These are phyloP conservation scores for Aciculosporium take DNA, from an alignment of 2,329 filamentous ascomycete species.

Conservation along the genomic window DNA sequence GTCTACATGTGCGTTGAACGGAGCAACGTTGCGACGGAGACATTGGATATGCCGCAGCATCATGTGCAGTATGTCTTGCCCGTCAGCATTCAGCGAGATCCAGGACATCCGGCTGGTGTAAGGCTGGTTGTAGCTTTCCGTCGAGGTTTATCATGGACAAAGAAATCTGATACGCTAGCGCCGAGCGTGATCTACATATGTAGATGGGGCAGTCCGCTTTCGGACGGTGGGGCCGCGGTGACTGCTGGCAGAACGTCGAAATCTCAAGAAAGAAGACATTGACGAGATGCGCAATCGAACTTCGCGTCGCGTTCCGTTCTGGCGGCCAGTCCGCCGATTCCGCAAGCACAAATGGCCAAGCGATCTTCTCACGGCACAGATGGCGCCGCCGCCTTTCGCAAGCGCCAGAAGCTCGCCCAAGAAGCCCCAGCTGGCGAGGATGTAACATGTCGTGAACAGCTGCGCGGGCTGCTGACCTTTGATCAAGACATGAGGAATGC, in stretches of 20 bases:
- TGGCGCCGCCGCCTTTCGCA: conserved; percentile 28
- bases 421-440: conserved; percentile 46
- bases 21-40: background rate
- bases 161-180: no score
- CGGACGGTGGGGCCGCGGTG: conserved; percentile 18
- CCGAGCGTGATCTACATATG: no score
- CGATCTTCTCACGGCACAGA: conserved; percentile 26
- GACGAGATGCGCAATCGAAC: background rate
- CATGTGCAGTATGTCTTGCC: background rate
- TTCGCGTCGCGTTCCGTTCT: background rate
- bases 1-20: no score
- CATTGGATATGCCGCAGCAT: background rate
- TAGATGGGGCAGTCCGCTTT: conserved; percentile 7
- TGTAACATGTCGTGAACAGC: conserved; percentile 48
- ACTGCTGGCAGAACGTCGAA: conserved; percentile 22
- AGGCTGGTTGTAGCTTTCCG: no score
- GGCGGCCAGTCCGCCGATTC: conserved; percentile 1
- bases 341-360: conserved; percentile 27
- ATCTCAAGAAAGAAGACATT: conserved; percentile 13
- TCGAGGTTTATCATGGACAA: no score
- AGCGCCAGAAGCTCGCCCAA: conserved; percentile 42
- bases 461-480: conserved; percentile 55
- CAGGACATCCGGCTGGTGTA: no score
- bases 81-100: no score
- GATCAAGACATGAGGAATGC: conserved; percentile 54